Conservation (phyloP, 2,329 filamentous ascomycete genomes). For the Keithomyces neogunnii region DNA sequence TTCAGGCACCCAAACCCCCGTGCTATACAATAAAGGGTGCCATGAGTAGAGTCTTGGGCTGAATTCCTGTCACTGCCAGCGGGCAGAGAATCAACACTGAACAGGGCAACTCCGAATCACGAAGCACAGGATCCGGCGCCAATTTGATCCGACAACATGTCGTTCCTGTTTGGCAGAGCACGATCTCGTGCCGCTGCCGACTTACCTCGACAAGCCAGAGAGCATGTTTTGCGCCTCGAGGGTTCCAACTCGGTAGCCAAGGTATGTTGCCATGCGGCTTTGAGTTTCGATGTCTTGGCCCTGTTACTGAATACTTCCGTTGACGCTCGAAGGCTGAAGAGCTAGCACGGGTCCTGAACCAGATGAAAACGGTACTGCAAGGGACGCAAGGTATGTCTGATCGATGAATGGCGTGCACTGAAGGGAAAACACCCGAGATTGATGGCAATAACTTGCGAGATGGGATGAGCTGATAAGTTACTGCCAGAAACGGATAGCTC, state of each 20-base stretch:
- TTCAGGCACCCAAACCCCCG: background rate
- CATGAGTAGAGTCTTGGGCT: background rate
- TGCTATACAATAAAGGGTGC: background rate
- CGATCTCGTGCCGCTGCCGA: constrained; percentile 43
- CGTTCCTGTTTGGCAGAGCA: constrained; percentile 48
- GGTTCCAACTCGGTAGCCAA: constrained; percentile 38
- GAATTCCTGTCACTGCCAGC: background rate
- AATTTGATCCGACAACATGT: constrained; percentile 26
- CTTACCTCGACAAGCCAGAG: constrained; percentile 46
- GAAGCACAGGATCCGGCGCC: background rate
- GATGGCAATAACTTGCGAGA: no score
- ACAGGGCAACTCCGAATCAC: background rate
- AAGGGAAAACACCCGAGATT: background rate
- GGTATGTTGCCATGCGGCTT: constrained; percentile 21
- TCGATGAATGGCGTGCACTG: background rate
- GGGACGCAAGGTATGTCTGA: constrained; percentile 71
- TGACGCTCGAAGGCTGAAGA: constrained; percentile 61
- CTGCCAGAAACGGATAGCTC: constrained; percentile 69
- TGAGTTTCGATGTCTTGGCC: background rate
- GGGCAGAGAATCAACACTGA: background rate
- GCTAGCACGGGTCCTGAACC: constrained; percentile 71
- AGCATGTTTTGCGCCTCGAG: constrained; percentile 44
- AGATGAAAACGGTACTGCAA: constrained; percentile 91
- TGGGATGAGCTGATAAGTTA: no score
- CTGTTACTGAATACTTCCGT: constrained; percentile 10